Evolutionary conservation across 1,284 basidiomycete genomes (phyloP).

Genomic region (Phaffia rhodozyma): DNA sequence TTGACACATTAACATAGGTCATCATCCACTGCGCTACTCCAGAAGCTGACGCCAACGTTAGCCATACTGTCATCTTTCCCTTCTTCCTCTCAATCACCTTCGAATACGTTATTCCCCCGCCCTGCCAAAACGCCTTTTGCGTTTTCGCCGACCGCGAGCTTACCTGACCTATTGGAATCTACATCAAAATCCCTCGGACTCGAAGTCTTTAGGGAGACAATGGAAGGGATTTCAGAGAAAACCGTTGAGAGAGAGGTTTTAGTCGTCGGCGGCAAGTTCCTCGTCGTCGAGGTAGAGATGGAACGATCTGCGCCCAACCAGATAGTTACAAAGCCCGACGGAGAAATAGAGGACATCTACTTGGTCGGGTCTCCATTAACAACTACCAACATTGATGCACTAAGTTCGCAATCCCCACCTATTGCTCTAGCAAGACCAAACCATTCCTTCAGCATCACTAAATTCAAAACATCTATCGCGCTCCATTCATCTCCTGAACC

Average conservation of each 20-base stretch:
- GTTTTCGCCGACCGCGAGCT: neutral
- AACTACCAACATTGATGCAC: no score
- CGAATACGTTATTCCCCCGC: neutral
- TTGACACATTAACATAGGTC: neutral
- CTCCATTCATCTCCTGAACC: neutral
- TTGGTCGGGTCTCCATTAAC: no score
- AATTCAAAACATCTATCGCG: neutral
- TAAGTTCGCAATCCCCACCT: no score
- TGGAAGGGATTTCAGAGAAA: neutral
- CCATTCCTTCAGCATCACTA: neutral
- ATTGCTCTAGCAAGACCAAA: no score
- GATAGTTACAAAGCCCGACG: neutral
- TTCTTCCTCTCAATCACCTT: neutral
- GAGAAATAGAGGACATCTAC: neutral
- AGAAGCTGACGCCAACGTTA: neutral
- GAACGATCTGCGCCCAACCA: no score
- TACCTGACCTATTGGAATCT: neutral
- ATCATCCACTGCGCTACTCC: neutral
- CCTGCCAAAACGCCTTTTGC: neutral
- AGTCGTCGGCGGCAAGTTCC: neutral
- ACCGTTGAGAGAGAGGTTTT: neutral
- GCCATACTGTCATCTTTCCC: neutral
- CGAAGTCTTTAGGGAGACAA: conserved; percentile 3
- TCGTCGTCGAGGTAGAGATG: conserved; percentile 3
- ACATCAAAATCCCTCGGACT: conserved; percentile 6